A percentile compares a stretch with the other conserved stretches of the same genome.
Conservation (phyloP, 2,329 filamentous ascomycete genomes). For the Cladosporium sp. region DNA sequence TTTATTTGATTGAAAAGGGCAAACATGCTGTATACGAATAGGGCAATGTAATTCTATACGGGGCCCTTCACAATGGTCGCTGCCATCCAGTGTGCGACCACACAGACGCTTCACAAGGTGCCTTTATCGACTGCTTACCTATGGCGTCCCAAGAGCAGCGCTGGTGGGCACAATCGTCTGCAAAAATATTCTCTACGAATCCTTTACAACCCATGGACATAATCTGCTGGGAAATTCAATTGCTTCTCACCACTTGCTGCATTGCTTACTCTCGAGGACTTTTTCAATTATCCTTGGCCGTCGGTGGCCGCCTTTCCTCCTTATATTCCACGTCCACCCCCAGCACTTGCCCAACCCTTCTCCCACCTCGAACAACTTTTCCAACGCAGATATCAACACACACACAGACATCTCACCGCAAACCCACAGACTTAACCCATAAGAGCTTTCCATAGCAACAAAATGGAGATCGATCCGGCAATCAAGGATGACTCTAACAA, state of each 20-base stretch:
- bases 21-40: not conserved
- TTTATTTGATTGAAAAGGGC: not conserved
- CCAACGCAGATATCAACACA: not conserved
- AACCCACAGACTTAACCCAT: not conserved
- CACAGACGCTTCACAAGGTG: not conserved
- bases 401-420: not conserved
- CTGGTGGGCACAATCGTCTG: not conserved
- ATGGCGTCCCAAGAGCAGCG: not conserved
- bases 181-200: not conserved
- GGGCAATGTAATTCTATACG: not conserved
- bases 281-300: not conserved
- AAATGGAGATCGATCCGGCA: not conserved
- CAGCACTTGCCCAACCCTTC: constrained; percentile 6
- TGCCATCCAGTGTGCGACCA: not conserved
- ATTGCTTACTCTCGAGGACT: not conserved
- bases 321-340: not conserved
- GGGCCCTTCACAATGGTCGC: not conserved
- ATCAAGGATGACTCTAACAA: constrained; percentile 10
- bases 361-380: not conserved
- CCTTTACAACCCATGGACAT: not conserved
- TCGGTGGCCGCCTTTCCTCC: not conserved
- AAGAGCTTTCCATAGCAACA: not conserved
- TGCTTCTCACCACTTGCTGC: not conserved
- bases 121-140: not conserved
- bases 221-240: not conserved